These are phyloP conservation scores for Linnemannia schmuckeri DNA, from an alignment of 192 early-diverging fungal species.

Conservation along the genomic window DNA sequence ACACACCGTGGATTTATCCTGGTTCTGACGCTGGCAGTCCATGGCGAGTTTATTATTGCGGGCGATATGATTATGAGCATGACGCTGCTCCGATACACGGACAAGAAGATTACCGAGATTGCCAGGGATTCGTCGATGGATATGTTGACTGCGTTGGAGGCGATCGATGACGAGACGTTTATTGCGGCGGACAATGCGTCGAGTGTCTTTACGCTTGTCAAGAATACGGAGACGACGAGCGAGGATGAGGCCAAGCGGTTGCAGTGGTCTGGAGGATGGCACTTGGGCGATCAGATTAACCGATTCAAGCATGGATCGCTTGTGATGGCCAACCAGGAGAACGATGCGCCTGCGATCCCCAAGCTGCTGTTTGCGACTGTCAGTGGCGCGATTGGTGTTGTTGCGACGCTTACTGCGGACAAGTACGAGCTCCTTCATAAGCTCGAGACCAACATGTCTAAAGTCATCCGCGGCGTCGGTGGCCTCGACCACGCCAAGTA, in stretches of 20 bases:
- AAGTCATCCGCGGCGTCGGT: constrained; percentile 68
- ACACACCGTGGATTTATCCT: constrained; percentile 59
- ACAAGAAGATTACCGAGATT: constrained; percentile 64
- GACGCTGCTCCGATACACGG: constrained; percentile 67
- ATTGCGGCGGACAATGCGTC: constrained; percentile 70
- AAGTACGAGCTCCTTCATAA: constrained; percentile 68
- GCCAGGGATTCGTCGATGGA: constrained; percentile 71
- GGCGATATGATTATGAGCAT: constrained; percentile 90
- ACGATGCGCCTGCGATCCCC: constrained; percentile 66
- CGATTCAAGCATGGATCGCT: constrained; percentile 82
- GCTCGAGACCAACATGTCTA: constrained; percentile 76
- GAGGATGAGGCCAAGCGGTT: constrained; percentile 70
- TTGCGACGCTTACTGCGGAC: constrained; percentile 75
- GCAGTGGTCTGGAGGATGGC: constrained; percentile 74
- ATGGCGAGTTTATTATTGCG: constrained; percentile 79
- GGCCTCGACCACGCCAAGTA: constrained; percentile 72
- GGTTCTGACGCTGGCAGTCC: constrained; percentile 66
- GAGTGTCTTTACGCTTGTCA: constrained; percentile 73
- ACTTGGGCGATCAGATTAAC: constrained; percentile 88
- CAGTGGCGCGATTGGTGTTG: constrained; percentile 83
- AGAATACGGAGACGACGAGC: constrained; percentile 60
- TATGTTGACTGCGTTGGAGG: constrained; percentile 76
- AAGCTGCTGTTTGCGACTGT: constrained; percentile 82
- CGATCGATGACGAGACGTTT: constrained; percentile 69
- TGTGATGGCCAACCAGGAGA: constrained; percentile 77